Conservation (phyloP, 2,329 filamentous ascomycete genomes). For the Plectosphaerella sp. region DNA sequence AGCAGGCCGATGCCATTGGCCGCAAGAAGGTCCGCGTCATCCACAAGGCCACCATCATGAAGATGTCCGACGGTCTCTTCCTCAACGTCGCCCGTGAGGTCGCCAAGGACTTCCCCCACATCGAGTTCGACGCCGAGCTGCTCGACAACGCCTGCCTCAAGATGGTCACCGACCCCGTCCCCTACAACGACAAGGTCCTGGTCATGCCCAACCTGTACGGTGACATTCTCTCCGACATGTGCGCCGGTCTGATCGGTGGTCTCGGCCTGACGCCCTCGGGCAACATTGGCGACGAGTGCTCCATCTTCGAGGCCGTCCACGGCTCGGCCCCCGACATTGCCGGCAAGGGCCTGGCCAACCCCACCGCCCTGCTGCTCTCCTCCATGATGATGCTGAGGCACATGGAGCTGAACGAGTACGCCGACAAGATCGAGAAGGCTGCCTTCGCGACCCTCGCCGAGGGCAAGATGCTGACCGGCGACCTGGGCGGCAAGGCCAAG, state of each 20-base stretch:
- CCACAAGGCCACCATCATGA: constrained; percentile 99
- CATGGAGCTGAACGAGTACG: constrained; percentile 86
- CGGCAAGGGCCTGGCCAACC: constrained; percentile 94
- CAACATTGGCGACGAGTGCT: constrained; percentile 99
- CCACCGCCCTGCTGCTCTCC: constrained; percentile 88
- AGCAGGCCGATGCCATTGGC: constrained; percentile 90
- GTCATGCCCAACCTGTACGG: constrained; percentile 99
- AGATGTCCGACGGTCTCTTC: constrained; percentile 99
- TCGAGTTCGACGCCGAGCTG: constrained; percentile 96
- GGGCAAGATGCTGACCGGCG: constrained; percentile 93
- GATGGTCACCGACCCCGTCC: constrained; percentile 92
- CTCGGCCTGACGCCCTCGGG: constrained; percentile 95
- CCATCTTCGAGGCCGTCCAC: constrained; percentile 99
- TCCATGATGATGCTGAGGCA: constrained; percentile 99
- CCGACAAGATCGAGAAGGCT: constrained; percentile 83
- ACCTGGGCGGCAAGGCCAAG: constrained; percentile 94
- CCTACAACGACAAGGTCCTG: constrained; percentile 99
- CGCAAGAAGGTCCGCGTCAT: constrained; percentile 96
- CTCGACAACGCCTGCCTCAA: constrained; percentile 99
- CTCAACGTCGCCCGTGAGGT: constrained; percentile 80
- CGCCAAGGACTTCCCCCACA: constrained; percentile 89
- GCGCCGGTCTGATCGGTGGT: constrained; percentile 95
- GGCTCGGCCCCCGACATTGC: constrained; percentile 95
- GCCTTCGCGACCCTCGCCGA: constrained; percentile 94
- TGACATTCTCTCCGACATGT: constrained; percentile 99